Conservation (phyloP, 176 grass and related monocot genomes). For the Coix lacrymajobi region DNA sequence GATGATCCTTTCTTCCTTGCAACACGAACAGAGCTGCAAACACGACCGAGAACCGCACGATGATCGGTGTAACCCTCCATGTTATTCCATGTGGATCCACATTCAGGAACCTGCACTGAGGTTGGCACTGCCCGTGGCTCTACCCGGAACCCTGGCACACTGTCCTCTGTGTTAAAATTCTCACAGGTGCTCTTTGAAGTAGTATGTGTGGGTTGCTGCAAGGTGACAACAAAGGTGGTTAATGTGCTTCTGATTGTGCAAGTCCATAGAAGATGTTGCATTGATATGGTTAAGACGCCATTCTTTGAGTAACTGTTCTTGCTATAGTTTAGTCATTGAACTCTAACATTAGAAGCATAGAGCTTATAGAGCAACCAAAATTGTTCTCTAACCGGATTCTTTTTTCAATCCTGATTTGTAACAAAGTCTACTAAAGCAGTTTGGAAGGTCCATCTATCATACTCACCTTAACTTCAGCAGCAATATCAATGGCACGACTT, state of each 20-base stretch:
- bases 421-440: not conserved
- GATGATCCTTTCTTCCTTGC: constrained; percentile 44
- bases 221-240: constrained; percentile 3
- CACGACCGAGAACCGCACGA: constrained; percentile 4
- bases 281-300: not conserved
- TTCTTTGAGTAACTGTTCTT: not conserved
- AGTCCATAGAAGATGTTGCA: not conserved
- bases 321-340: not conserved
- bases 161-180: constrained; percentile 45
- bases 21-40: constrained; percentile 50
- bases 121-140: constrained; percentile 18
- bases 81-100: constrained; percentile 21
- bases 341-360: not conserved
- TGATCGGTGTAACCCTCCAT: constrained; percentile 24
- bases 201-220: constrained; percentile 42
- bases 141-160: constrained; percentile 40
- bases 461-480: constrained; percentile 51
- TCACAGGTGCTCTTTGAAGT: constrained; percentile 56
- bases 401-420: not conserved
- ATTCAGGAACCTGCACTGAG: constrained; percentile 25
- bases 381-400: not conserved
- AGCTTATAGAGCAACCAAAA: not conserved
- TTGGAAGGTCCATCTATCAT: not conserved
- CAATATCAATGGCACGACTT: constrained; percentile 22
- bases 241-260: not conserved